Conservation (phyloP, 345 rosid genomes). For the Nephelium lappaceum region DNA sequence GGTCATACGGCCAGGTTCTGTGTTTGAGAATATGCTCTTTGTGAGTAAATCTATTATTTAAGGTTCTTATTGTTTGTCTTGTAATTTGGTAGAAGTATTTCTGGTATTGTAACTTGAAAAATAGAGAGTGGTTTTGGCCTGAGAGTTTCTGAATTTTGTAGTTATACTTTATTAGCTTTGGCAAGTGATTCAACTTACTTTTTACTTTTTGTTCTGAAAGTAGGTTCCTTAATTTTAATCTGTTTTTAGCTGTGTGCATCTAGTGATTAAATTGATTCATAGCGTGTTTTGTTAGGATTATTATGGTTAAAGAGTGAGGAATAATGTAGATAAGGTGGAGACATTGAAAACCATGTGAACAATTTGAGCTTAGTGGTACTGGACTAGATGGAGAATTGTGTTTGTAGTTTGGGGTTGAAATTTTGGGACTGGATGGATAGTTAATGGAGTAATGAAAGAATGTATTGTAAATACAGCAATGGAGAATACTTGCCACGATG, state of each 20-base stretch:
- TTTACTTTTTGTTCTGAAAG: neutral
- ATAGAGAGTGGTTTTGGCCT: neutral
- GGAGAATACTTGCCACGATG: too few relatives aligned
- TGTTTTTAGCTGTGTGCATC: neutral
- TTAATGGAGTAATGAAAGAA: neutral
- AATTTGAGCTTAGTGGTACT: neutral
- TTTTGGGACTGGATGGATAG: neutral
- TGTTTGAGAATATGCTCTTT: neutral
- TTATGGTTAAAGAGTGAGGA: neutral
- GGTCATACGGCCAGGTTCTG: neutral
- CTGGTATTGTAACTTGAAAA: neutral
- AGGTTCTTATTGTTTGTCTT: neutral
- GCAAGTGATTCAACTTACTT: neutral
- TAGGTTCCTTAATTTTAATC: neutral
- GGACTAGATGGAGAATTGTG: neutral
- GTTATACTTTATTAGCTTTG: neutral
- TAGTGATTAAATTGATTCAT: too few relatives aligned
- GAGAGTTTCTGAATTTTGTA: neutral
- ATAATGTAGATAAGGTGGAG: too few relatives aligned
- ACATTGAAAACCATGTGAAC: neutral
- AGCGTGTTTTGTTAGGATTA: too few relatives aligned
- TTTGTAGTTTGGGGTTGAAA: neutral
- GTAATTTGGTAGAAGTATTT: neutral
- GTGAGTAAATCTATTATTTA: neutral
- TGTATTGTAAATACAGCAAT: neutral